Evolutionary conservation across 2,329 filamentous ascomycete species (phyloP).

Genomic region (Penicillium sp.): DNA sequence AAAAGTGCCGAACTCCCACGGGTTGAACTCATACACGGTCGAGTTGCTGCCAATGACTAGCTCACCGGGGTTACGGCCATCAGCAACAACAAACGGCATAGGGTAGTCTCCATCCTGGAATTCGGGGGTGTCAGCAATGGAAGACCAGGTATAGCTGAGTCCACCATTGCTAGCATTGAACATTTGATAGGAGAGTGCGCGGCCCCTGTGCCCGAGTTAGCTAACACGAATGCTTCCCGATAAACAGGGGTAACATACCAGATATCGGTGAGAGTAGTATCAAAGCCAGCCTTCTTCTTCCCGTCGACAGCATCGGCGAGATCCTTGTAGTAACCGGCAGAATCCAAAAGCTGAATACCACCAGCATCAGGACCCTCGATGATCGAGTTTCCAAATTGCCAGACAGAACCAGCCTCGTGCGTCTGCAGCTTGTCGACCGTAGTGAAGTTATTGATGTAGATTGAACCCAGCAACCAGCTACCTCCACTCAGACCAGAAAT

Average conservation of each 20-base stretch:
- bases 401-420: slow-evolving; percentile 17
- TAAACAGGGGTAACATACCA: slow-evolving; percentile 51
- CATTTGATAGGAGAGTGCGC: slow-evolving; percentile 81
- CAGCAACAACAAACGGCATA: slow-evolving; percentile 70
- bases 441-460: slow-evolving; percentile 79
- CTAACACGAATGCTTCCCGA: neutral
- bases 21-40: slow-evolving; percentile 74
- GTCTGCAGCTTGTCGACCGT: slow-evolving; percentile 51
- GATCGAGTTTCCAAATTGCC: slow-evolving; percentile 45
- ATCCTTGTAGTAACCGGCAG: slow-evolving; percentile 61
- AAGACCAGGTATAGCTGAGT: slow-evolving; percentile 76
- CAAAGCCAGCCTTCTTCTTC: slow-evolving; percentile 64
- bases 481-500: slow-evolving; percentile 79
- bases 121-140: slow-evolving; percentile 61
- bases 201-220: slow-evolving; percentile 48
- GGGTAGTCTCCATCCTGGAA: slow-evolving; percentile 65
- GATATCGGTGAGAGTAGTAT: slow-evolving; percentile 78
- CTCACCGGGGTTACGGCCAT: slow-evolving; percentile 63
- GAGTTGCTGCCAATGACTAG: slow-evolving; percentile 64
- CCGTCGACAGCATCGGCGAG: slow-evolving; percentile 56
- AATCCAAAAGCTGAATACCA: slow-evolving; percentile 44
- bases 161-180: slow-evolving; percentile 74
- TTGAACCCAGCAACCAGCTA: slow-evolving; percentile 77
- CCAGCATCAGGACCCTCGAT: slow-evolving; percentile 39
- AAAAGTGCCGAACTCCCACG: slow-evolving; percentile 74